Base-by-base conservation (phyloP, 140 eudicot genomes). In the Flaveria floridana region DNA sequence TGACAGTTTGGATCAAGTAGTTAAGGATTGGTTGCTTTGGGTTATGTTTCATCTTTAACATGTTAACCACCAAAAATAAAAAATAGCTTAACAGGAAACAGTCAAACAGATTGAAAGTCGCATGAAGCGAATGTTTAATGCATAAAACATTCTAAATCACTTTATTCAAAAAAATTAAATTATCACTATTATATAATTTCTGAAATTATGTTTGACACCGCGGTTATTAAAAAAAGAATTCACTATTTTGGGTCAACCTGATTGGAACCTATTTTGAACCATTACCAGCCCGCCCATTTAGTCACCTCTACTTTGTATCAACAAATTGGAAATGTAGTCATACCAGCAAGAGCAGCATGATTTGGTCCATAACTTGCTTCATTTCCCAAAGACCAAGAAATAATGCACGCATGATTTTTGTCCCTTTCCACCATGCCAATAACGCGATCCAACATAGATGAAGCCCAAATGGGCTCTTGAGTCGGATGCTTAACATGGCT, bases 381-480 rank as follows among this genome's bases (percentile, higher is more conserved):
- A 57, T 94, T 94, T 65, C 99, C 99, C 66, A 94, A 75, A 64
- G 99, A 94, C 99, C 99, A 94, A 7, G 89, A 80, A 78, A 94
- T 86, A 52, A 94, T 90, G 82, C 97, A 94, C 18, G 97, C 90
- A 21, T 94, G 97, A 80, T 94, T 94, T 84, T 94, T 94, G 76
- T 94, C 99, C 87, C 99, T 86, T 74, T 94, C 99, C 55, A 94
- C 99, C 97, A 94, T 94, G 82, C 96, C 97, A 66, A 90, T 76
- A 65, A 87, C 96, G 18, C 99, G 96, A 82, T 94, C 99, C 91
- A 90, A 2, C 99, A 94, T 94, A 68, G 97, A 70, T 61, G 85
- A 51, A 73, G 91, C 95, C 99, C 99, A 94, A 82, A 71, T 55
- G 18, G 97, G 89, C 74, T 94, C 99, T 65, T 78, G 77, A 16